Conservation (phyloP, 371 early-diverging fungal genomes). For the Lichtheimia ornata region DNA sequence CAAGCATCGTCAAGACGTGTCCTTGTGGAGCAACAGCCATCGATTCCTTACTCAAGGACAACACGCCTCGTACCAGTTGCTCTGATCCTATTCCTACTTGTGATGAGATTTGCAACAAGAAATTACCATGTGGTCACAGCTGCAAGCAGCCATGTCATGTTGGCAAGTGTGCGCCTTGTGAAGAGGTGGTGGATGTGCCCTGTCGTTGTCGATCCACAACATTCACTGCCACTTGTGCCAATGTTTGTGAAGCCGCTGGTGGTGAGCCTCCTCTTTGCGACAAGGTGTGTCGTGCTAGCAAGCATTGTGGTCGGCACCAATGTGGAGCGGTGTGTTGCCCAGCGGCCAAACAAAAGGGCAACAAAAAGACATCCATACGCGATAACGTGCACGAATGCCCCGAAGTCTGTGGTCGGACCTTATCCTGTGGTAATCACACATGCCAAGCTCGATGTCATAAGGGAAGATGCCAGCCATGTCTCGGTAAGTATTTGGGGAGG, state of each 20-base stretch:
- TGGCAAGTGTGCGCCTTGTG: constrained; percentile 75
- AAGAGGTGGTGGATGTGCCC: constrained; percentile 40
- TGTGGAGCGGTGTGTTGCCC: constrained; percentile 63
- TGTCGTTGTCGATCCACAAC: constrained; percentile 70
- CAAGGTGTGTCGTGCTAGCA: constrained; percentile 59
- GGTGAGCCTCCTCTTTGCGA: constrained; percentile 62
- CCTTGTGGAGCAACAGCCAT: constrained; percentile 78
- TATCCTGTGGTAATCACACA: constrained; percentile 68
- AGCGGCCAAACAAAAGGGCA: constrained; percentile 42
- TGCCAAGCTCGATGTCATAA: constrained; percentile 75
- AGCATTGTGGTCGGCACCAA: constrained; percentile 70
- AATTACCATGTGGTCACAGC: constrained; percentile 70
- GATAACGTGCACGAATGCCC: constrained; percentile 62
- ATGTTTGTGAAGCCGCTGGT: constrained; percentile 42
- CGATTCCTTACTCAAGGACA: constrained; percentile 27
- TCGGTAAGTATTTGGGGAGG: constrained; percentile 37
- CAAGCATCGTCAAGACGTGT: constrained; percentile 63
- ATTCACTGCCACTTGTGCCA: constrained; percentile 50
- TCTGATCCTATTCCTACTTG: constrained; percentile 83
- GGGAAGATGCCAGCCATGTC: constrained; percentile 72
- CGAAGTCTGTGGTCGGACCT: constrained; percentile 59
- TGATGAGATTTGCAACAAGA: constrained; percentile 62
- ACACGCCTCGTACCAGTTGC: constrained; percentile 57
- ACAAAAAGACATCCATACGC: constrained; percentile 20
- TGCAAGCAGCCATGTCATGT: constrained; percentile 77